These are phyloP conservation scores for Saitoella complicata DNA, from an alignment of 805 yeast genomes.

Conservation along the genomic window DNA sequence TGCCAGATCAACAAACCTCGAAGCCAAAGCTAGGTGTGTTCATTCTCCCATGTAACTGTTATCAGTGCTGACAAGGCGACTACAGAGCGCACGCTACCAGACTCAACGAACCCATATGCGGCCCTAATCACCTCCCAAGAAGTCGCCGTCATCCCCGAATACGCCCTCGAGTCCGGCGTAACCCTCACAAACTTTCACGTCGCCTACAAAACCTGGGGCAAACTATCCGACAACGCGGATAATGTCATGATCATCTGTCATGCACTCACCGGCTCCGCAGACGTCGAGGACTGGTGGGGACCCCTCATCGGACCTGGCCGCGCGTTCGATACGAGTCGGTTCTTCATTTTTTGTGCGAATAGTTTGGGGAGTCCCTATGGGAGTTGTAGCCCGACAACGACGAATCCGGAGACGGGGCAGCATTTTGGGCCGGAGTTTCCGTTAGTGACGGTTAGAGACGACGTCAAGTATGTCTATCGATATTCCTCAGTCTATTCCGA, in stretches of 20 bases:
- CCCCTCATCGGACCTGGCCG: constrained; percentile 71
- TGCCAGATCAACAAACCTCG: too few species aligned
- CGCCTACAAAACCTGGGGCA: constrained; percentile 94
- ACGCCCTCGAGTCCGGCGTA: constrained; percentile 71
- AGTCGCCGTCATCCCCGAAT: constrained; percentile 59
- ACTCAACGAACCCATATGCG: constrained; percentile 41
- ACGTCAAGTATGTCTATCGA: constrained; percentile 28
- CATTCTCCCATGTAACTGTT: too few species aligned
- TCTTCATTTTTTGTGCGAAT: constrained; percentile 73
- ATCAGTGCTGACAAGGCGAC: too few species aligned
- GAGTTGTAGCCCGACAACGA: constrained; percentile 75
- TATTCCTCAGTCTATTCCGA: too few species aligned
- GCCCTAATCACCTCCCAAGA: constrained; percentile 60
- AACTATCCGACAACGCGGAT: constrained; percentile 46
- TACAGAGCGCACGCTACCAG: too few species aligned
- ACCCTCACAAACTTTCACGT: constrained; percentile 59
- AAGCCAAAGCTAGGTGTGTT: too few species aligned
- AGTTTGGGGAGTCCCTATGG: constrained; percentile 97
- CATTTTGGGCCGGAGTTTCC: constrained; percentile 93
- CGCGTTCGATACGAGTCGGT: constrained; percentile 82
- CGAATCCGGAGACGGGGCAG: constrained; percentile 58
- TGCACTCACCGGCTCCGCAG: constrained; percentile 90
- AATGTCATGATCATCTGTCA: constrained; percentile 87
- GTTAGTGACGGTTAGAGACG: constrained; percentile 83
- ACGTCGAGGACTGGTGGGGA: constrained; percentile 98